Evolutionary conservation across 2,329 filamentous ascomycete species (phyloP).

Genomic region (Ascochyta fabae): DNA sequence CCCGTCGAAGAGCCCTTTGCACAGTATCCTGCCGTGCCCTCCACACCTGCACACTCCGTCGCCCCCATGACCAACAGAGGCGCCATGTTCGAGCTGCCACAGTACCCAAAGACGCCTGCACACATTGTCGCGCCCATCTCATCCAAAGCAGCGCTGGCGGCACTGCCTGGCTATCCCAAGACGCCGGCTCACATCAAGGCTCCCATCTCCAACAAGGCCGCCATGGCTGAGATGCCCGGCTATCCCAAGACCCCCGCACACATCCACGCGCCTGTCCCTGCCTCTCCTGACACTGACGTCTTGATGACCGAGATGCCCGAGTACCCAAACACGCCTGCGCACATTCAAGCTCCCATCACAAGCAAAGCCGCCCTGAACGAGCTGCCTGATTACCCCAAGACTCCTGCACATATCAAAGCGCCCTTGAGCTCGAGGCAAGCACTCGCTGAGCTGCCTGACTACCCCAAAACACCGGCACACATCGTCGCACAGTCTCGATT

Average conservation of each 20-base stretch:
- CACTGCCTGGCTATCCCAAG: constrained; percentile 30
- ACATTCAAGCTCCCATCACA: constrained; percentile 26
- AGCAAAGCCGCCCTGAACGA: constrained; percentile 26
- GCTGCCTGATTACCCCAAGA: constrained; percentile 34
- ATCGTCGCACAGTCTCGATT: constrained; percentile 6
- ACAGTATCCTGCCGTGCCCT: constrained; percentile 28
- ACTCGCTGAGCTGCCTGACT: constrained; percentile 30
- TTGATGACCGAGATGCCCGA: constrained; percentile 20
- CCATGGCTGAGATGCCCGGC: constrained; percentile 30
- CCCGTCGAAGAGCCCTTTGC: constrained; percentile 30
- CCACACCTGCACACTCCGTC: constrained; percentile 26
- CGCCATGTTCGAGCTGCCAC: constrained; percentile 24
- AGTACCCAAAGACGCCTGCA: constrained; percentile 33
- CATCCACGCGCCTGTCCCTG: constrained; percentile 17
- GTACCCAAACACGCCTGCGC: constrained; percentile 28
- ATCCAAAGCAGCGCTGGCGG: constrained; percentile 24
- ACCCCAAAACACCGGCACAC: constrained; percentile 19
- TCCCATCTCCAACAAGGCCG: constrained; percentile 22
- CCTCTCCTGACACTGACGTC: constrained; percentile 4
- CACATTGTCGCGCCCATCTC: constrained; percentile 29
- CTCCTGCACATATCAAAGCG: constrained; percentile 30
- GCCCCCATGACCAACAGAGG: constrained; percentile 19
- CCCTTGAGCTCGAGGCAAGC: constrained; percentile 28
- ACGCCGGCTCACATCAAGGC: constrained; percentile 35
- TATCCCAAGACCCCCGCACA: constrained; percentile 31